Base-by-base conservation (phyloP, 257 asterid genomes). In the Mentha longifolia region DNA sequence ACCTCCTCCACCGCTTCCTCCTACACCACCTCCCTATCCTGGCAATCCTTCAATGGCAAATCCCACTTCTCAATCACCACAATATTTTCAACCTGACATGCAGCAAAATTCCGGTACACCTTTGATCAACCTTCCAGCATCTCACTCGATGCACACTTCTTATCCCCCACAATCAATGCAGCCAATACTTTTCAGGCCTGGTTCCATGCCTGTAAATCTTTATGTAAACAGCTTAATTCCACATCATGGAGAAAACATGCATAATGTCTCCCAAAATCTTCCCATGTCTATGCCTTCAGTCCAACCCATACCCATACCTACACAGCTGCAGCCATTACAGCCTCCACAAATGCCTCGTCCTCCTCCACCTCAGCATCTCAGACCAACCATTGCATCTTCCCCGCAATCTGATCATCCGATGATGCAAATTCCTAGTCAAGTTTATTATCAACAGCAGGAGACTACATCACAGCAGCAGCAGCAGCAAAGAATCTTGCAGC, bases 271-370 rank as follows among this genome's bases (percentile, higher is more conserved):
- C 0, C 96, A 86, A 66, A 88, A 87, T 74, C 78, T 75, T 75
- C 83, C 88, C 66, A 68, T 80, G 5, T 71, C 92, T 54, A 37
- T 87, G 65, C 81, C 89, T 66, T 69, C 88, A 52, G 59, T 76
- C 54, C 95, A 91, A 62, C 58, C 89, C 68, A 58, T 82, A 43
- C 86, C 86, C 43, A 72, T 85, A 35, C 80, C 85, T 73, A 61
- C 84, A 74, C 97, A 89, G 77, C 76, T 91, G 79, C 98, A 91
- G 84, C 95, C 97, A 0, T 79, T 89, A 58, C 98, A 94, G 87
- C 92, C 96, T 28, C 96, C 97, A n/a, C 96, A 87, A 73, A 84
- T 86, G 67, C 95, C 92, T 80, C 96, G 86, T 28, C 90, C 97
- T 28, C 90, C 97, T 49, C 90, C 95, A 55, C 87, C 85, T 63